Evolutionary conservation across 2,329 filamentous ascomycete species (phyloP), one percentile per base, ranked within the genome.

Genomic region (Blastomyces emzantsi): DNA sequence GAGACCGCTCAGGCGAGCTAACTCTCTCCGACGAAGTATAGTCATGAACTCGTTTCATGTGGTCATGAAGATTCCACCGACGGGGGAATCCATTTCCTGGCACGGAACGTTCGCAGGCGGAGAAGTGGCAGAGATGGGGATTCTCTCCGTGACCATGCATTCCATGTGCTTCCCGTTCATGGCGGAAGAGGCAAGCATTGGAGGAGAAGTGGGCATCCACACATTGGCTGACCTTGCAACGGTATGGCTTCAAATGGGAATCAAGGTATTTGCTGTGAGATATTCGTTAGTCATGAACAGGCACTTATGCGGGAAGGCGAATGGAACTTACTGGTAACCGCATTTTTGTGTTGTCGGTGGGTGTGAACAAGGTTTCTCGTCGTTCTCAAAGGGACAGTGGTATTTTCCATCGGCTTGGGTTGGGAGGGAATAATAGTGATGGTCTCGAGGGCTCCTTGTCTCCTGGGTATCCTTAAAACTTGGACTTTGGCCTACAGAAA

Each of bases 301-400:
- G 65, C 69, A 15, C 15, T 15, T 52, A 13, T 39, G 61, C 58
- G 9, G 9, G 28, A 30, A n/a, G 13, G 54, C 28, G 22, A n/a
- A 58, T 62, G 60, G 28, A 30, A 79, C 90, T 85, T 88, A 96
- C 92, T 97, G 92, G 75, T 97, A 97, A 79, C 96, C 96, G 87
- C 93, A 97, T 85, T 97, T 97, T 70, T 97, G 89, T 81, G 95
- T 94, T 73, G 95, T 94, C 51, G 92, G 86, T 79, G 90, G 90
- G 85, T 97, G 93, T 76, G 85, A 89, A 84, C 93, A 97, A 72
- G 87, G 82, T 60, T 83, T 79, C 64, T 82, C 79, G 70, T 86
- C 88, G 62, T 69, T 71, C 75, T 89, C 87, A 82, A 89, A 94
- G 6, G 93, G 93, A 82, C 93, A 97, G 79, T 96, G 91, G 80